phyloP scores from a whole-genome alignment of 257 asterid species.

The Rhazya stricta region DNA sequence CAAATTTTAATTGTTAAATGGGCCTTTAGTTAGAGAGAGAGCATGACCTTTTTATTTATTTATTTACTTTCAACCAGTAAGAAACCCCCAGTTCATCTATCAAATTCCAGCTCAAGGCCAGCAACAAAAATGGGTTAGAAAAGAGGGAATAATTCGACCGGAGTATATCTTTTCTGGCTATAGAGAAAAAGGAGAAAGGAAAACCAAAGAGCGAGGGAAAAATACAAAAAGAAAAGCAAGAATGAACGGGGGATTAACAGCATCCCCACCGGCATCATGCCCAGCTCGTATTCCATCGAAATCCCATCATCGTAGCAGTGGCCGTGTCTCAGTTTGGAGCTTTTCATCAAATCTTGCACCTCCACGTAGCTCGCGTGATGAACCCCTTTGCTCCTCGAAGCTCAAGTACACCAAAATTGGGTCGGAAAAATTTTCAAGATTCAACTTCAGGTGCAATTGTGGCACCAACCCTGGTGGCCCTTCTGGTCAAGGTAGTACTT shows the following conservation, averaged over 20 bases:
- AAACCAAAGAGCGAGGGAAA: background rate
- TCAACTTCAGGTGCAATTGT: conserved; percentile 31
- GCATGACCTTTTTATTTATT: too few relatives aligned
- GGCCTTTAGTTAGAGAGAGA: too few relatives aligned
- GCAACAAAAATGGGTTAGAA: too few relatives aligned
- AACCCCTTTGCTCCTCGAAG: conserved; percentile 14
- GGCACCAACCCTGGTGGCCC: conserved; percentile 30
- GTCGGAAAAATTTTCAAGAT: conserved; percentile 18
- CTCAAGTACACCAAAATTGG: conserved; percentile 18
- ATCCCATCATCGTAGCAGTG: background rate
- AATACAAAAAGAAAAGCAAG: background rate
- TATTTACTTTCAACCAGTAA: too few relatives aligned
- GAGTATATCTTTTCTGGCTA: background rate
- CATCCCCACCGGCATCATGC: conserved; percentile 19
- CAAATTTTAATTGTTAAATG: too few relatives aligned
- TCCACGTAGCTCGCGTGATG: conserved; percentile 14
- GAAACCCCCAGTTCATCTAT: too few relatives aligned
- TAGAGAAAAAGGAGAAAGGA: background rate
- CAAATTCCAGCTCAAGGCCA: too few relatives aligned
- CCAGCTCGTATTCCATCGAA: conserved; percentile 17
- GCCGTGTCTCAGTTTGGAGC: background rate
- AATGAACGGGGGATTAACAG: conserved; percentile 35
- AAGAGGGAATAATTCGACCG: too few relatives aligned
- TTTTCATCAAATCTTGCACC: conserved; percentile 12
- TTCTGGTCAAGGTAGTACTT: conserved; percentile 25